phyloP scores from a whole-genome alignment of 148 eudicot genomes.

The Diospyros kaki region DNA sequence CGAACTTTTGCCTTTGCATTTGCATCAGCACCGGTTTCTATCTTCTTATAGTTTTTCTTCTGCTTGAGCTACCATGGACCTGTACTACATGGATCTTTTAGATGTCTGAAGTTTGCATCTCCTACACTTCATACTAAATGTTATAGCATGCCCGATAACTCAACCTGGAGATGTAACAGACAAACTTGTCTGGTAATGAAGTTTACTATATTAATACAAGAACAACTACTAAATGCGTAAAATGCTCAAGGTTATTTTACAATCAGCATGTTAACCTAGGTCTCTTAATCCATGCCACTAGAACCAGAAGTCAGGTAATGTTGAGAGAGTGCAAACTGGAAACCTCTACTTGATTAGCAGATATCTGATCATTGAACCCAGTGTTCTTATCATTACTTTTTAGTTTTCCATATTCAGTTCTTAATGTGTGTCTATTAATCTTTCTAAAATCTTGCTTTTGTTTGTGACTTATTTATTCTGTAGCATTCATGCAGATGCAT shows the following conservation, averaged over 20 bases:
- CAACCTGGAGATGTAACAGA: background rate
- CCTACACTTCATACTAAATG: background rate
- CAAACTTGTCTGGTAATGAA: background rate
- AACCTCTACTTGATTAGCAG: no score
- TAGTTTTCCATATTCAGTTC: background rate
- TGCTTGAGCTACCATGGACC: background rate
- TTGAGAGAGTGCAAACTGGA: no score
- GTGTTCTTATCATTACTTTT: no score
- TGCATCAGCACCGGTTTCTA: background rate
- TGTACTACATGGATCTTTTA: background rate
- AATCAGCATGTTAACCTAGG: background rate
- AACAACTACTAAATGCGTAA: background rate
- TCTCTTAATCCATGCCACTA: no score
- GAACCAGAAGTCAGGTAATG: no score
- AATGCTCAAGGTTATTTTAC: background rate
- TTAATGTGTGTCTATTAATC: background rate
- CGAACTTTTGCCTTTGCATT: no score
- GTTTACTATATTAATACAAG: background rate
- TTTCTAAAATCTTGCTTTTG: conserved; percentile 6
- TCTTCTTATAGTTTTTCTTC: background rate
- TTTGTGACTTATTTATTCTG: conserved; percentile 22
- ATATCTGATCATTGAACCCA: no score
- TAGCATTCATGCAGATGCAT: conserved; percentile 74
- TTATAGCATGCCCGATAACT: no score
- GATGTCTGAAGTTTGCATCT: background rate